Evolutionary conservation across 1,139 yeast genomes (phyloP).

Genomic region (Diutina sp.): DNA sequence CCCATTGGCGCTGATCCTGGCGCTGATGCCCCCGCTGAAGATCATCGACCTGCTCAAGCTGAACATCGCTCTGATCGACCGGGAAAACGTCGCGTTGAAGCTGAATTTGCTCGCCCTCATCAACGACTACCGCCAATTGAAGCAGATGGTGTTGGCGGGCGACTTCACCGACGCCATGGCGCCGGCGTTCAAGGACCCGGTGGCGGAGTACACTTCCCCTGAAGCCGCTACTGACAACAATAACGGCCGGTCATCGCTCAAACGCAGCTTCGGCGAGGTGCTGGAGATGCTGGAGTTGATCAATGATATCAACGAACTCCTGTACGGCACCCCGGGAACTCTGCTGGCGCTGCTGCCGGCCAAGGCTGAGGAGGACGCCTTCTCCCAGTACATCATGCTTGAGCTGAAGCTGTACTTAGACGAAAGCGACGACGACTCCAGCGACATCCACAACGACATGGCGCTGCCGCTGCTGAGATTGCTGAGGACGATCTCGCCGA

Average conservation of each 20-base stretch:
- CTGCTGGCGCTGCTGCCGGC: slow-evolving; percentile 3
- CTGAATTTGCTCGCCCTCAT: background rate
- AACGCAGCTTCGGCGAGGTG: background rate
- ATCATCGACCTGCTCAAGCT: background rate
- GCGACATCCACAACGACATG: slow-evolving; percentile 17
- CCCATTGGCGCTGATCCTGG: background rate
- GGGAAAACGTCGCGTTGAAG: background rate
- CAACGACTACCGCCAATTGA: background rate
- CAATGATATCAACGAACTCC: slow-evolving; percentile 15
- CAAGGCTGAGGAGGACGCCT: slow-evolving; percentile 10
- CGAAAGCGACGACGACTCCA: slow-evolving; percentile 9
- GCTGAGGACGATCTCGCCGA: slow-evolving; percentile 24
- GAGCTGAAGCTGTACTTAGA: slow-evolving; percentile 5
- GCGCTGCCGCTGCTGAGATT: slow-evolving; percentile 23
- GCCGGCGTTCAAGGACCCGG: background rate
- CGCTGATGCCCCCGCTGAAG: background rate
- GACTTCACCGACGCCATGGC: background rate
- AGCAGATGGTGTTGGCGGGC: background rate
- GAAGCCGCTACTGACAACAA: background rate
- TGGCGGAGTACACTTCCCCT: background rate
- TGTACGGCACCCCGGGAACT: slow-evolving; percentile 9
- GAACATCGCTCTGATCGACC: background rate
- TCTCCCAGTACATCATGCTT: slow-evolving; percentile 10
- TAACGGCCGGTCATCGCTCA: background rate
- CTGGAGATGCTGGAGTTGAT: slow-evolving; percentile 15